Conservation (phyloP, 1,139 yeast species). For the Blastobotrys niveus region DNA sequence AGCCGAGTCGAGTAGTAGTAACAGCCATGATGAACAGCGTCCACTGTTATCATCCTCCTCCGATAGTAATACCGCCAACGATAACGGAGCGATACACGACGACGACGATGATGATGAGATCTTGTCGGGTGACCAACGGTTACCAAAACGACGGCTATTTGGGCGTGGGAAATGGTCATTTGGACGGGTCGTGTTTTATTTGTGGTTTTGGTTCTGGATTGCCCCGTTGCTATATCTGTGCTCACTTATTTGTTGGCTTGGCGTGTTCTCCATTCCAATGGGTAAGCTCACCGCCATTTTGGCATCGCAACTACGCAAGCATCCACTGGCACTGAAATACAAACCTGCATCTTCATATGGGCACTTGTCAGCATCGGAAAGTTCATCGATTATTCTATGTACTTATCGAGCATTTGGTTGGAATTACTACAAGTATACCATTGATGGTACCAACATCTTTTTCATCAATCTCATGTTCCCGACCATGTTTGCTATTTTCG, state of each 20-base stretch:
- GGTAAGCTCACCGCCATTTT: conserved; percentile 65
- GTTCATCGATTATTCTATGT: conserved; percentile 53
- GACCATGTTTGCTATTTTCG: conserved; percentile 77
- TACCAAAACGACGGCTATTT: conserved; percentile 55
- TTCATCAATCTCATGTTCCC: conserved; percentile 77
- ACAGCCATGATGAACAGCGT: conserved; percentile 3
- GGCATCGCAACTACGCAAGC: conserved; percentile 75
- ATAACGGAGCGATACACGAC: conserved; percentile 22
- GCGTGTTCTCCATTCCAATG: conserved; percentile 91
- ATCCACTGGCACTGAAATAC: conserved; percentile 79
- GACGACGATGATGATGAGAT: conserved; percentile 8
- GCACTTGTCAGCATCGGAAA: conserved; percentile 31
- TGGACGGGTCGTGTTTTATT: conserved; percentile 75
- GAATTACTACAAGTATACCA: conserved; percentile 91
- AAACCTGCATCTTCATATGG: conserved; percentile 54
- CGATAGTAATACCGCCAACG: conserved; percentile 20
- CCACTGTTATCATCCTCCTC: conserved; percentile 9
- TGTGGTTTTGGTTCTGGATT: conserved; percentile 60
- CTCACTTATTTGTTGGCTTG: conserved; percentile 66
- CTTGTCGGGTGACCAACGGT: conserved; percentile 17
- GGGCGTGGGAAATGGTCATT: conserved; percentile 93
- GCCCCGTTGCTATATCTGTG: conserved; percentile 61
- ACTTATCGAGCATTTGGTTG: conserved; percentile 89
- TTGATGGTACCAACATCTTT: conserved; percentile 92
- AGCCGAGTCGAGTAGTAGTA: not conserved